Evolutionary conservation across 2,329 filamentous ascomycete species (phyloP), one percentile per base, ranked within the genome.

Genomic region (Parastagonospora nodorum): DNA sequence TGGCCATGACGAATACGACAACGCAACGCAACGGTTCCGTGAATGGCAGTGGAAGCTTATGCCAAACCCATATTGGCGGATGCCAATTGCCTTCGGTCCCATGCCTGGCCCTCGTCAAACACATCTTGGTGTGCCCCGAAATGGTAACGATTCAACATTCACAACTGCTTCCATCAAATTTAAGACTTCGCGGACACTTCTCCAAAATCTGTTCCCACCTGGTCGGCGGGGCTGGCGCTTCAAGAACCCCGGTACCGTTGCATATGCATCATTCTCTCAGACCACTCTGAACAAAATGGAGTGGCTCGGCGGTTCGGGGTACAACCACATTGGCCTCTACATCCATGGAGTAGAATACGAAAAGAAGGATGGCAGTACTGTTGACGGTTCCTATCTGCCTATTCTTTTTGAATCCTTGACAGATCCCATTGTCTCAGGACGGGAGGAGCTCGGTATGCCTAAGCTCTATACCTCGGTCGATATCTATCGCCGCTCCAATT

Each of bases 361-460:
- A 1, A 81, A 79, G 56, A 72, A 75, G 1, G 65, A 81, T 46
- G 82, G 83, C 1, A 70, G 72, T 0, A 69, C 75, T 0, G 60
- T 84, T 1, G 68, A 68, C 10, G 84, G 83, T 1, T 80, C 80
- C 0, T 87, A 82, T 55, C 64, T 87, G 32, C 79, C 82, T 0
- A 72, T 86, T 0, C 68, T 87, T 0, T 83, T 88, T 54, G 84
- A 88, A 62, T 79, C 74, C 44, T 64, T 83, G 2, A 72, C 83
- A 0, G 85, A 88, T 54, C 82, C 84, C 0, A 85, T 88, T 37
- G 64, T 86, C 0, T 81, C 80, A 3, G 84, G 82, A 0, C 73
- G 83, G 1, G 84, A 87, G 40, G 84, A 87, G 56, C 74, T 86
- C 0, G 84, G 84, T 0, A 83, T 86, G 78, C 82, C 83, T 0